Evolutionary conservation across 1,284 basidiomycete species (phyloP), one percentile per base, ranked within the genome.

Genomic region (Stereum hirsutum): DNA sequence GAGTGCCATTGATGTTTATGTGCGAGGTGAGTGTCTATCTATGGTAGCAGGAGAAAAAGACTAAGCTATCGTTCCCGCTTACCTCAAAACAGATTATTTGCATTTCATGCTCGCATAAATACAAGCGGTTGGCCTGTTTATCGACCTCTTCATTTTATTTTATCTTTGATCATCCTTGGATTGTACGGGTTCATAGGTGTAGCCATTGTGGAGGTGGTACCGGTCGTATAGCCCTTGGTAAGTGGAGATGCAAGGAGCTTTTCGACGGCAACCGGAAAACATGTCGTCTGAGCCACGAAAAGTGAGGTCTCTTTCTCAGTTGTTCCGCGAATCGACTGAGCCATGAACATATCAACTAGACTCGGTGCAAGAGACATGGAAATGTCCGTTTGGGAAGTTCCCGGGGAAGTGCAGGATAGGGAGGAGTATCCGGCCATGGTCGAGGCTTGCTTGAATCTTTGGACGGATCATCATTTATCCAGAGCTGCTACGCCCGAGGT

Each of bases 291-390:
- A 26, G 31, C 8, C 41, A 42, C 26, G 32, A 30, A 3, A 30
- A 32, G 41, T 42, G 14, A 19, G 11, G 10, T 35, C 14, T n/a
- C n/a, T n/a, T n/a, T n/a, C n/a, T n/a, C n/a, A n/a, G n/a, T n/a
- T n/a, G 5, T 35, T 12, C 24, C 21, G 19, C 26, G 24, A 14
- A 7, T 21, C 10, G 15, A 6, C 26, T 34, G 31, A 25, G n/a
- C n/a, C 41, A 12, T 25, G 14, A 10, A 10, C 20, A 28, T 31
- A 19, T 12, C 8, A 8, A 21, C 21, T n/a, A 42, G 41, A 10
- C 41, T 42, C 5, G 41, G 41, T n/a, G 33, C 41, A 31, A 30
- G 41, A n/a, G 41, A 42, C 12, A 42, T 42, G 32, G 41, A 42
- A 14, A 32, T 42, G 17, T 19, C 41, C 24, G 41, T 35, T 3